These are phyloP conservation scores for Aureobasidium musti DNA, from an alignment of 2,329 filamentous ascomycete genomes.

Conservation along the genomic window DNA sequence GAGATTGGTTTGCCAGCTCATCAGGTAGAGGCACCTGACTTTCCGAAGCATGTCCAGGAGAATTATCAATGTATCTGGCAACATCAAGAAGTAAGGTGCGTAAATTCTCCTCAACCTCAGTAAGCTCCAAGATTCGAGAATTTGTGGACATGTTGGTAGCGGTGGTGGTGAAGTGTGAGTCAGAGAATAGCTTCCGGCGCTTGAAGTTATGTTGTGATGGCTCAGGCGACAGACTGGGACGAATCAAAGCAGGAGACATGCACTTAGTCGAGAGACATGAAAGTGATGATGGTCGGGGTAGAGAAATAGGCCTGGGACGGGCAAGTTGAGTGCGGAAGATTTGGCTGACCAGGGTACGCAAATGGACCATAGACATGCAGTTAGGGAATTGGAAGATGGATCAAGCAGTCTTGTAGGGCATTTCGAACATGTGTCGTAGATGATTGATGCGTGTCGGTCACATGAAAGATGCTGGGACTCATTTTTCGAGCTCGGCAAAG, in stretches of 20 bases:
- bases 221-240: conserved; percentile 35
- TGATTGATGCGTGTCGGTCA: conserved; percentile 17
- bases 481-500: conserved; percentile 29
- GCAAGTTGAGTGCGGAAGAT: conserved; percentile 1
- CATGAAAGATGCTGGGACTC: conserved; percentile 15
- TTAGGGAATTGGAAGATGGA: too few relatives aligned
- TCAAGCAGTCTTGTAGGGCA: neutral
- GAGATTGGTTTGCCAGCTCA: conserved; percentile 49
- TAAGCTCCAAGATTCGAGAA: conserved; percentile 58
- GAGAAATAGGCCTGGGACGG: neutral
- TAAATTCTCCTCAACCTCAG: conserved; percentile 68
- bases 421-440: neutral
- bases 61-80: conserved; percentile 65
- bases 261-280: conserved; percentile 29
- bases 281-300: neutral
- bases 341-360: neutral
- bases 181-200: conserved; percentile 35
- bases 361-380: neutral
- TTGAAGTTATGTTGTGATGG: conserved; percentile 32
- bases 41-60: conserved; percentile 36
- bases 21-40: conserved; percentile 46
- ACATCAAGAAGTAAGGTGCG: conserved; percentile 78
- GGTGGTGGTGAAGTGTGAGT: neutral
- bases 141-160: conserved; percentile 23
- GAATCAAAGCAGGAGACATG: conserved; percentile 40